Conservation (phyloP, 495 filamentous ascomycete genomes). For the Corynascus novoguineensis region DNA sequence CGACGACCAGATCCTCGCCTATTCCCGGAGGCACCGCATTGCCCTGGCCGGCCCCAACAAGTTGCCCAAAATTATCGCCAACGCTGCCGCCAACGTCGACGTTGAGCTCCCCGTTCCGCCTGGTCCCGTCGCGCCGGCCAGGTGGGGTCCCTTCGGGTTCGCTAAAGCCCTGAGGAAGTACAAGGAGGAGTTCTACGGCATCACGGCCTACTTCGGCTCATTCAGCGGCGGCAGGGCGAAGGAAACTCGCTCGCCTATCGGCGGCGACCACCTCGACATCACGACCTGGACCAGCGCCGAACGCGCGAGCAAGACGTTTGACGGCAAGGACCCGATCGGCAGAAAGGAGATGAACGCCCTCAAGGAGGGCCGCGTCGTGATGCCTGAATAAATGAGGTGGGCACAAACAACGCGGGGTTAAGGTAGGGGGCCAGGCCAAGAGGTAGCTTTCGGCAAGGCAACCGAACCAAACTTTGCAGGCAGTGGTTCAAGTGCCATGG, state of each 20-base stretch:
- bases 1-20: conserved; percentile 19
- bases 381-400: conserved; percentile 9
- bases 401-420: too few relatives aligned
- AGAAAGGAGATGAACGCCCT: conserved; percentile 27
- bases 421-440: too few relatives aligned
- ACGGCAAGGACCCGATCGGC: conserved; percentile 28
- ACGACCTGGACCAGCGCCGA: conserved; percentile 29
- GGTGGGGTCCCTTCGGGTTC: conserved; percentile 20
- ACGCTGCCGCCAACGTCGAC: conserved; percentile 16
- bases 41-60: conserved; percentile 24
- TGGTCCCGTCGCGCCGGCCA: conserved; percentile 13
- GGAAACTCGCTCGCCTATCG: conserved; percentile 16
- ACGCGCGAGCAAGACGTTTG: conserved; percentile 25
- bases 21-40: conserved; percentile 24
- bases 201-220: background rate
- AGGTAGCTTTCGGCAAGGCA: too few relatives aligned
- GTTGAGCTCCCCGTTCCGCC: conserved; percentile 18
- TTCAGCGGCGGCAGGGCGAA: background rate
- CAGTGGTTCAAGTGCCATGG: too few relatives aligned
- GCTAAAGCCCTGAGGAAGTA: conserved; percentile 18
- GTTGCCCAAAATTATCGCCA: conserved; percentile 21
- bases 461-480: too few relatives aligned
- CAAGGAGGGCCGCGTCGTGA: conserved; percentile 29
- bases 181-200: conserved; percentile 1
- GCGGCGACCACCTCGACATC: conserved; percentile 34